These are phyloP conservation scores for Pythium chondricola DNA, from an alignment of 352 stramenopile species.

Conservation along the genomic window DNA sequence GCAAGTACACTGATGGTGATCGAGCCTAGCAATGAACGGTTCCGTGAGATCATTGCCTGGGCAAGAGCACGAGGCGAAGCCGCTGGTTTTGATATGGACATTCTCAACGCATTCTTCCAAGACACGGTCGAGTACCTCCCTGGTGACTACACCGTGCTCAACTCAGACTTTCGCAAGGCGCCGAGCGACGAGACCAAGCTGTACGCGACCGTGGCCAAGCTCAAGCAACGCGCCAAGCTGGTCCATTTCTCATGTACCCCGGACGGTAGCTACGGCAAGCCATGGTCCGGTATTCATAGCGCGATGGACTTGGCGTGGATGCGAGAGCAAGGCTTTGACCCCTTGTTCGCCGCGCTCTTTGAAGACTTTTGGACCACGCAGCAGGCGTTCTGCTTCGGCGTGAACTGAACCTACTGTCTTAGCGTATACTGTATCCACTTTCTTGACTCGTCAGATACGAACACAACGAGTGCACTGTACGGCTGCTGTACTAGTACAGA, in stretches of 20 bases:
- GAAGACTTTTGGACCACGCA: slow-evolving; percentile 14
- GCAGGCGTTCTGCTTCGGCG: slow-evolving; percentile 1
- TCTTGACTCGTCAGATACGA: neutral
- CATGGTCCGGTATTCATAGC: neutral
- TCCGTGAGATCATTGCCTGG: slow-evolving; percentile 18
- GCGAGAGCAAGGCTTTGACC: neutral
- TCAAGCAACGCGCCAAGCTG: slow-evolving; percentile 5
- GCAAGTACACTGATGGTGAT: slow-evolving; percentile 25
- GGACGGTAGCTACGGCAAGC: slow-evolving; percentile 8
- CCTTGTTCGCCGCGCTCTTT: slow-evolving; percentile 12
- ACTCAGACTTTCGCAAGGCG: slow-evolving; percentile 23
- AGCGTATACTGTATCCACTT: neutral
- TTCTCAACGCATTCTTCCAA: slow-evolving; percentile 25
- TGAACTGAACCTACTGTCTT: neutral
- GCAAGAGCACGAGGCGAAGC: slow-evolving; percentile 5
- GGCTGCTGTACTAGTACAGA: too few relatives aligned
- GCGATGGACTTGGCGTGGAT: slow-evolving; percentile 2
- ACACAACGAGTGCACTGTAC: slow-evolving; percentile 8
- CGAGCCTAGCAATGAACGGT: slow-evolving; percentile 16
- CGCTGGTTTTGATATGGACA: slow-evolving; percentile 25
- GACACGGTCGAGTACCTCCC: slow-evolving; percentile 11
- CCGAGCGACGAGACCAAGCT: slow-evolving; percentile 6
- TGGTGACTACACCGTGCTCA: slow-evolving; percentile 25
- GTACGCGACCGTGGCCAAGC: slow-evolving; percentile 4
- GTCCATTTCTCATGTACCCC: slow-evolving; percentile 9